Conservation (phyloP, 495 filamentous ascomycete genomes). For the Trichoderma reesei region DNA sequence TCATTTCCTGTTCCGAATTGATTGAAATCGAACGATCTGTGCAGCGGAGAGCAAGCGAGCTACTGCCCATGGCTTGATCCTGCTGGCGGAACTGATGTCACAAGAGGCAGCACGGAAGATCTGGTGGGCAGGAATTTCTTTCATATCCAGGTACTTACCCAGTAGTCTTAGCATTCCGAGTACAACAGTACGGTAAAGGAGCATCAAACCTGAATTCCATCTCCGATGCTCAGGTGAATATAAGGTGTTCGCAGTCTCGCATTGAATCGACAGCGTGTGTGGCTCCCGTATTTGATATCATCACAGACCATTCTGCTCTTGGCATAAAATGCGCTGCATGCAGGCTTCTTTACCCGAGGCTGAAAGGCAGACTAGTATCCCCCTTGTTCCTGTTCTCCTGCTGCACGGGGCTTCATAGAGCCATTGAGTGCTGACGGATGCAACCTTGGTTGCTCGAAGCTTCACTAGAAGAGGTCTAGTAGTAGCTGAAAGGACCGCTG, state of each 20-base stretch:
- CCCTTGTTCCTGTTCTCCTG: background rate
- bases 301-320: background rate
- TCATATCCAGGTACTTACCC: background rate
- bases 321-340: background rate
- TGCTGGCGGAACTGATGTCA: background rate
- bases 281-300: background rate
- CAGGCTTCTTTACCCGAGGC: background rate
- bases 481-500: background rate
- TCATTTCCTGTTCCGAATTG: background rate
- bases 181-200: background rate
- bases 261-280: background rate
- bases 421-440: background rate
- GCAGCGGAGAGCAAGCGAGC: background rate
- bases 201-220: background rate
- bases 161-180: background rate
- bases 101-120: background rate
- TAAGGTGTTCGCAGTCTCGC: background rate
- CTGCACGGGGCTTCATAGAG: background rate
- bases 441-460: background rate
- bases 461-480: background rate
- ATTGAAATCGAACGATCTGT: constrained; percentile 3
- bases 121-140: background rate
- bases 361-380: background rate
- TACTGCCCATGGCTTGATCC: background rate
- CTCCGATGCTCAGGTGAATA: no score